Base-by-base conservation (phyloP, 1,284 basidiomycete genomes). In the Sutorius eximius region DNA sequence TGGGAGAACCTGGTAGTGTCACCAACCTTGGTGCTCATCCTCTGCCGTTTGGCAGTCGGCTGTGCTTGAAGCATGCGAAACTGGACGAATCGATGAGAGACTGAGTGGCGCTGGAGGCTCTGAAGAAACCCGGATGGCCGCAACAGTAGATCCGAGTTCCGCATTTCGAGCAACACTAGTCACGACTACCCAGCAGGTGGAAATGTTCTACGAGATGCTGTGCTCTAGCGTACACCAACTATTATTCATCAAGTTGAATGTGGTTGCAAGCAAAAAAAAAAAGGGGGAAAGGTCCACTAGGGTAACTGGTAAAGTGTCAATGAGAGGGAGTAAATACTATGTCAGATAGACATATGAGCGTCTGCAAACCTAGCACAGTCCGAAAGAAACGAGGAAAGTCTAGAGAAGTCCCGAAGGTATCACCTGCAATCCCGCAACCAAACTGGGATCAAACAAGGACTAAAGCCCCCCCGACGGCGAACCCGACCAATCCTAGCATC, bases 381-480 rank as follows among this genome's bases (percentile, higher is more conserved):
- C 65, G 43, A 66, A 53, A 34, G 53, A 58, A 52, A 49, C 48
- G 32, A 59, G 33, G 43, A 36, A 44, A 54, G 47, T 40, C 52
- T 49, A 37, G 38, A 29, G 20, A 37, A 42, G 56, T 59, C 49
- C 65, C 37, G 33, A 32, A 58, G 53, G 56, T 55, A 56, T 48
- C 45, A 49, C 22, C 55, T 55, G 55, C 41, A 55, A 53, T 38
- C 30, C 49, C 46, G 54, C 20, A 44, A 47, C 42, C 42, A 30
- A 52, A 42, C 44, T 45, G 33, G 43, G 33, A 60, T 63, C 71
- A 85, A 55, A 78, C 62, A 38, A 80, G 66, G 47, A 80, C 69
- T 64, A 85, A 61, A 32, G 67, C 74, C 5, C 78, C 80, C 32
- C 81, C 82, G 27, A 81, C 68, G 5, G 74, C 63, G 29, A 77